Evolutionary conservation across 805 yeast species (phyloP), one percentile per base, ranked within the genome.

Genomic region (Candida anglica): DNA sequence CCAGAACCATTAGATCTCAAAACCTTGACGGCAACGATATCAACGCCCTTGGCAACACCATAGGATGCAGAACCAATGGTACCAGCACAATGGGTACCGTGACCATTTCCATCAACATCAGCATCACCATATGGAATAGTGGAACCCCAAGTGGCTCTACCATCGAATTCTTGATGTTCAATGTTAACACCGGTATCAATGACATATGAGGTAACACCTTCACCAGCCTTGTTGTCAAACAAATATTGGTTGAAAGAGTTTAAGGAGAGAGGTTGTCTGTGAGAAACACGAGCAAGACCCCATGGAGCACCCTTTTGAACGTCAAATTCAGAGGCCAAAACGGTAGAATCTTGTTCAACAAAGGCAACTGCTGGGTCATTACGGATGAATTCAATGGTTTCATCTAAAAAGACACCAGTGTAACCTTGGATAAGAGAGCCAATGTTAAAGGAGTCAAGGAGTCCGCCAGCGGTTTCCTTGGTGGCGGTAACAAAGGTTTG

Each of bases 1-100:
- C 95, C 95, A 6, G 86, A 77, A 46, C 94, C 95, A 53, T 81
- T 79, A 19, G 86, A 78, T 62, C 81, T 77, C 59, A 86, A 71
- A 7, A 86, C 95, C 58, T 86, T 86, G 40, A 86, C 85, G 19
- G 94, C 94, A 48, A 83, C 87, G 36, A 86, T 59, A 15, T 79
- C 69, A 7, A 89, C 93, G 33, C 75, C 69, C 62, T 87, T 86
- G 37, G 95, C 89, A 36, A 86, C 86, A 65, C 96, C 96, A 44
- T 81, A 86, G 33, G 76, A 66, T 40, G 69, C 69, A 15, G 93
- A 83, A 32, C 81, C 96, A 50, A 89, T 86, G 22, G 94, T 87
- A 63, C 96, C 97, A n/a, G 96, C 95, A 66, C 94, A 86, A 54
- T 88, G 97, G 29, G 96, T 86, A 52, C 97, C 97, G 62, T 88